phyloP scores from a whole-genome alignment of 78 protist genomes.

The Protostelium mycophagum region DNA sequence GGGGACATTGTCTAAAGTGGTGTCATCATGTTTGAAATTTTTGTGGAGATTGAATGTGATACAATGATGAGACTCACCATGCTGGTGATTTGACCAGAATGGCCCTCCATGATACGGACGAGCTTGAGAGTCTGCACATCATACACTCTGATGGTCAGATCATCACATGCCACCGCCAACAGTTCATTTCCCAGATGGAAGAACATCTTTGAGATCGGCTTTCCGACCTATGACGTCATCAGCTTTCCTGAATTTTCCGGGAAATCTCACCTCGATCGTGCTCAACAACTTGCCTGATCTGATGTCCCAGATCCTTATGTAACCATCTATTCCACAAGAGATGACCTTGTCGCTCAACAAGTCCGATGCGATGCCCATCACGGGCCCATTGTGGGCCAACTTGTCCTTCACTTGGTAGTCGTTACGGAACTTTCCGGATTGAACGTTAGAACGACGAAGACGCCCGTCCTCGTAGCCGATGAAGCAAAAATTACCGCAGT shows the following conservation, averaged over 20 bases:
- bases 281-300: neutral
- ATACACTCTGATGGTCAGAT: conserved; percentile 20
- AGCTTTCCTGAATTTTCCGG: neutral
- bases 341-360: conserved; percentile 14
- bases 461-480: conserved; percentile 36
- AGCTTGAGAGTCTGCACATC: conserved; percentile 27
- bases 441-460: conserved; percentile 34
- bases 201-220: neutral
- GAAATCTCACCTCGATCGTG: neutral
- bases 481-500: conserved; percentile 66
- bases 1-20: conserved; percentile 32
- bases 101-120: conserved; percentile 33
- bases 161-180: conserved; percentile 49
- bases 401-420: neutral
- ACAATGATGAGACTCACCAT: neutral
- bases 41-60: too few relatives aligned
- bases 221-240: neutral
- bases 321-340: conserved; percentile 4
- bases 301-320: conserved; percentile 30
- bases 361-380: conserved; percentile 28
- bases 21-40: neutral
- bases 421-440: conserved; percentile 32
- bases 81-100: conserved; percentile 19
- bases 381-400: conserved; percentile 4
- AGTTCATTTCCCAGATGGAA: conserved; percentile 32